phyloP scores from a whole-genome alignment of 305 asterid genomes.

The Fraxinus sp. region DNA sequence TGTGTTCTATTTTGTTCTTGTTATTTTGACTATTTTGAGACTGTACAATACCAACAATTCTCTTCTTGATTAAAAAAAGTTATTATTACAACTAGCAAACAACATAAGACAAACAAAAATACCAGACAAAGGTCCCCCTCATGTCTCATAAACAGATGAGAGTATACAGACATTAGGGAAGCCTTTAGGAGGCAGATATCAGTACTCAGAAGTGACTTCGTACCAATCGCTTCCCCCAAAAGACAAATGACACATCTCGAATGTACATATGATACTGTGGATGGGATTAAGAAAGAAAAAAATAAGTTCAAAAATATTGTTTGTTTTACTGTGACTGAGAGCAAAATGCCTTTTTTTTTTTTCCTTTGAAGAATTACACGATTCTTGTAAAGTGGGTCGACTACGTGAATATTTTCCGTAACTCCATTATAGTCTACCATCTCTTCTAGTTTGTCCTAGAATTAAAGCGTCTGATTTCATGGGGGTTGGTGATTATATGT shows the following conservation, averaged over 20 bases:
- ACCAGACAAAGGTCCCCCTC: constrained; percentile 69
- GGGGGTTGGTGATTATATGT: neutral
- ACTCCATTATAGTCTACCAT: neutral
- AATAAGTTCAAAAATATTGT: neutral
- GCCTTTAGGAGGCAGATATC: constrained; percentile 40
- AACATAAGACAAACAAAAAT: constrained; percentile 54
- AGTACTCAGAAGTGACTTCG: constrained; percentile 40
- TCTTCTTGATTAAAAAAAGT: constrained; percentile 35
- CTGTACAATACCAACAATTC: too few species aligned
- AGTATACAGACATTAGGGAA: constrained; percentile 35
- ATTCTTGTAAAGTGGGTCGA: neutral
- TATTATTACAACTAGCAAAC: constrained; percentile 33
- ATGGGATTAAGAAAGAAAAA: neutral
- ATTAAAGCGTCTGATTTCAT: neutral
- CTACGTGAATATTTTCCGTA: neutral
- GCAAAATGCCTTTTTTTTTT: too few species aligned
- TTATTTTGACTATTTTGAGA: too few species aligned
- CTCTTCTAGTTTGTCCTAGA: neutral
- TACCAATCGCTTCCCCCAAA: constrained; percentile 33
- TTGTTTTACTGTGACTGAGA: neutral
- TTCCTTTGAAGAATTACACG: neutral
- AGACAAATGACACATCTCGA: neutral
- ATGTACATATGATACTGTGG: neutral
- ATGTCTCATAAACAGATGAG: constrained; percentile 44
- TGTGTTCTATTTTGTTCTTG: too few species aligned